These are phyloP conservation scores for Sphagnum contortum DNA, from an alignment of 225 moss, liverwort and hornwort species.

Conservation along the genomic window DNA sequence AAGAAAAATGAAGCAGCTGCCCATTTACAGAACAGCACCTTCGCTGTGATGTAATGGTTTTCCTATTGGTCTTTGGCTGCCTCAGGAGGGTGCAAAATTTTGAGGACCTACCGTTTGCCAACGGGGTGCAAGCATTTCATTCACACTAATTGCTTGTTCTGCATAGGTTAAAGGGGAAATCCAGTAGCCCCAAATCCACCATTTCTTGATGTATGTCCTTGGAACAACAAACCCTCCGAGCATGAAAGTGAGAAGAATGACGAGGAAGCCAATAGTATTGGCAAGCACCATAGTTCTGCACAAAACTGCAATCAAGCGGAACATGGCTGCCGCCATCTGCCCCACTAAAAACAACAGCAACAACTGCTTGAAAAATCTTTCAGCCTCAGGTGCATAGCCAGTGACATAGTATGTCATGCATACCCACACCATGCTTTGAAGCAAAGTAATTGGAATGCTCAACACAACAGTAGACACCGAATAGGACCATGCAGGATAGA, in stretches of 20 bases:
- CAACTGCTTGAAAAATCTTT: conserved; percentile 53
- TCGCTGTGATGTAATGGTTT: too few relatives aligned
- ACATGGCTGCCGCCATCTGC: conserved; percentile 46
- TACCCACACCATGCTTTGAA: conserved; percentile 39
- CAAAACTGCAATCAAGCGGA: conserved; percentile 59
- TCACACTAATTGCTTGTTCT: conserved; percentile 26
- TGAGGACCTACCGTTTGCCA: conserved; percentile 40
- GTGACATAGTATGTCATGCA: conserved; percentile 40
- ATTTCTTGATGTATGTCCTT: conserved; percentile 29
- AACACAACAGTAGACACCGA: conserved; percentile 44
- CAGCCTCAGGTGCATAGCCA: conserved; percentile 31
- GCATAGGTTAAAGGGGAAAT: conserved; percentile 42
- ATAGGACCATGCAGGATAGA: conserved; percentile 60
- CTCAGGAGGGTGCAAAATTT: conserved; percentile 7
- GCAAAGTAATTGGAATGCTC: conserved; percentile 45
- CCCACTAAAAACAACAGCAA: conserved; percentile 29
- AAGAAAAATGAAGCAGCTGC: background rate
- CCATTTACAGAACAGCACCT: too few relatives aligned
- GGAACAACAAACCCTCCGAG: conserved; percentile 69
- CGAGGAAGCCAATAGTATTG: conserved; percentile 42
- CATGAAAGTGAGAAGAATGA: conserved; percentile 38
- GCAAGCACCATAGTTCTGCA: conserved; percentile 57
- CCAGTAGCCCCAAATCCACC: conserved; percentile 93
- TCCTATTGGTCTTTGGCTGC: background rate
- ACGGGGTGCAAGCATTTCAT: conserved; percentile 57